Evolutionary conservation across 306 rosid genomes (phyloP).

Genomic region (Urtica urens): DNA sequence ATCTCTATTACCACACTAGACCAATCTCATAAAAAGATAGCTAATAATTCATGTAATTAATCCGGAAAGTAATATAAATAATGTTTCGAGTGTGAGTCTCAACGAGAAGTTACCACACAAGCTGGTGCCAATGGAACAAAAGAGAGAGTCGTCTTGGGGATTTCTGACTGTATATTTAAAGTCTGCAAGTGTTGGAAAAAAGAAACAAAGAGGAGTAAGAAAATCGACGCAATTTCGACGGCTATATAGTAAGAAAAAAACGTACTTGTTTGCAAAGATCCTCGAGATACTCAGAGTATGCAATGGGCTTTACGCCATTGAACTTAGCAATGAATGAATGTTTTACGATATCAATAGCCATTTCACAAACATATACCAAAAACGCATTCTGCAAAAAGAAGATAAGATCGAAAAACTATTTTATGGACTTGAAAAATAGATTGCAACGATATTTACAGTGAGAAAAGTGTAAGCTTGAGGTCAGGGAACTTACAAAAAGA

Average conservation of each 20-base stretch:
- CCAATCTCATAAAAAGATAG: too few relatives aligned
- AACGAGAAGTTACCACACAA: conserved; percentile 64
- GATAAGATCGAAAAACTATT: conserved; percentile 11
- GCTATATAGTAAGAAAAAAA: conserved; percentile 2
- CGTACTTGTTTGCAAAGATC: conserved; percentile 88
- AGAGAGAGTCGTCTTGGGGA: conserved; percentile 66
- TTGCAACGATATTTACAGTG: too few relatives aligned
- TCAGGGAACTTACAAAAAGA: conserved; percentile 50
- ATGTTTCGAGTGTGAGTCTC: background rate
- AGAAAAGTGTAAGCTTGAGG: background rate
- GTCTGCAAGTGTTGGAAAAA: conserved; percentile 35
- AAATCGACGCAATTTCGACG: too few relatives aligned
- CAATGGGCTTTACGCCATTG: conserved; percentile 78
- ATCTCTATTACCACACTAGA: too few relatives aligned
- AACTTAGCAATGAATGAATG: conserved; percentile 95
- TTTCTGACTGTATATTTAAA: conserved; percentile 55
- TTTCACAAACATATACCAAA: conserved; percentile 77
- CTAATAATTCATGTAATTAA: too few relatives aligned
- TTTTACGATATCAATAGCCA: conserved; percentile 77
- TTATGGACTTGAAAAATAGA: too few relatives aligned
- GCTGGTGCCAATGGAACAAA: conserved; percentile 96
- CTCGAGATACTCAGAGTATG: conserved; percentile 90
- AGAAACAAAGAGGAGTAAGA: background rate
- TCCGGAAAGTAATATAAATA: too few relatives aligned
- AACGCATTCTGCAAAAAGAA: conserved; percentile 50